phyloP scores from a whole-genome alignment of 805 yeast genomes.

The Cyberlindnera euphorbiae region DNA sequence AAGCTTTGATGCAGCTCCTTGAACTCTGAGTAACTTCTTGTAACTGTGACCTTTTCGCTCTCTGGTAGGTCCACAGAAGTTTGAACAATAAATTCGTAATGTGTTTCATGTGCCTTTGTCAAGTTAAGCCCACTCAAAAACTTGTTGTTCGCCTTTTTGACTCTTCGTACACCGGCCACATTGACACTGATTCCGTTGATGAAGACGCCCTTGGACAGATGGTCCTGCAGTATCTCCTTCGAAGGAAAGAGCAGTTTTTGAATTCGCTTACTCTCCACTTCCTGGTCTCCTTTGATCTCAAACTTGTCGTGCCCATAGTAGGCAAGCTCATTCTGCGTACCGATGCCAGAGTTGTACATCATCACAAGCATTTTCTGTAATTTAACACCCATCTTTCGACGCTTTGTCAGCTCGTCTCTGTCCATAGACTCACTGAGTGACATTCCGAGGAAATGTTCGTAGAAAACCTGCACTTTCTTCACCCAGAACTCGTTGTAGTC shows the following conservation, averaged over 20 bases:
- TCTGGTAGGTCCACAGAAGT: conserved; percentile 20
- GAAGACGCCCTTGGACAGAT: conserved; percentile 29
- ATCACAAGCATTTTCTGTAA: conserved; percentile 59
- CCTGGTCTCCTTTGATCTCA: conserved; percentile 21
- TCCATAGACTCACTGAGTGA: conserved; percentile 71
- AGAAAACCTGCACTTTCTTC: conserved; percentile 70
- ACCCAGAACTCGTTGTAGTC: conserved; percentile 71
- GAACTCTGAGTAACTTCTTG: conserved; percentile 68
- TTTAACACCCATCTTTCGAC: conserved; percentile 57
- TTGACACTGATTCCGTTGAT: conserved; percentile 60
- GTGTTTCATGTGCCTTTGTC: conserved; percentile 18
- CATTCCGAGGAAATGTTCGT: conserved; percentile 71
- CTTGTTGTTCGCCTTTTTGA: conserved; percentile 26
- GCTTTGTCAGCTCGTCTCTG: conserved; percentile 69
- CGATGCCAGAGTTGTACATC: conserved; percentile 71
- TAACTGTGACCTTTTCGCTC: conserved; percentile 30
- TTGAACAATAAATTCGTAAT: conserved; percentile 22
- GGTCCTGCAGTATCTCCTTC: conserved; percentile 31
- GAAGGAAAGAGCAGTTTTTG: conserved; percentile 36
- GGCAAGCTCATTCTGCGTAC: conserved; percentile 50
- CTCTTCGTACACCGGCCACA: conserved; percentile 57
- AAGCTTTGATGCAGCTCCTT: conserved; percentile 49
- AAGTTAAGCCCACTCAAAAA: conserved; percentile 21
- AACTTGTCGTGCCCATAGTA: conserved; percentile 38
- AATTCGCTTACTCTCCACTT: conserved; percentile 28